A percentile compares a stretch with the other conserved stretches of the same genome.
These are phyloP conservation scores for Eucalyptus pauciflora DNA, from an alignment of 345 rosid species.

Conservation along the genomic window DNA sequence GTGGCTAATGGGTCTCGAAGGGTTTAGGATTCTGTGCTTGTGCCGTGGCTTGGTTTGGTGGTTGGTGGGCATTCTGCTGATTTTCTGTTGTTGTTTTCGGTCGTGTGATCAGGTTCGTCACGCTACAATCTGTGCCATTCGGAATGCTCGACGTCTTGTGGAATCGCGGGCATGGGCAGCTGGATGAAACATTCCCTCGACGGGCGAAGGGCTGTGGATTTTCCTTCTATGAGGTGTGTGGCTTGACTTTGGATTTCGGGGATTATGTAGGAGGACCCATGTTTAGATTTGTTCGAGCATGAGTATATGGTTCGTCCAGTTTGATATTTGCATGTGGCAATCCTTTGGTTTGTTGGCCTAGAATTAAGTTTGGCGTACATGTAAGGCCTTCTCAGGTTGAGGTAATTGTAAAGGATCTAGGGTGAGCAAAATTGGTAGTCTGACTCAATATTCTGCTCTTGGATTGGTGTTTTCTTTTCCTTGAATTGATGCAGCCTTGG, in stretches of 20 bases:
- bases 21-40: not conserved
- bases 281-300: not conserved
- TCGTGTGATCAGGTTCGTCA: constrained; percentile 41
- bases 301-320: not conserved
- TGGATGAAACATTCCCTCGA: constrained; percentile 41
- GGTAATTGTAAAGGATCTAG: not conserved
- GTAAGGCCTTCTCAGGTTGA: not conserved
- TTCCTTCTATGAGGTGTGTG: constrained; percentile 36
- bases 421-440: not conserved
- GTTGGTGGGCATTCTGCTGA: not conserved
- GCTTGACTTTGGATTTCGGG: not conserved
- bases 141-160: constrained; percentile 59
- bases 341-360: not conserved
- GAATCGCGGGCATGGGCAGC: constrained; percentile 14
- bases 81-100: not conserved
- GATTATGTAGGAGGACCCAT: not conserved
- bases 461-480: not conserved
- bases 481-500: not conserved
- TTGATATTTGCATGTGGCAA: not conserved
- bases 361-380: not conserved
- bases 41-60: not conserved
- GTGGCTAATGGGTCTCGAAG: not conserved
- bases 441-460: not conserved
- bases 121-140: constrained; percentile 42
- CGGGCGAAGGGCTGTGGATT: constrained; percentile 27